Percentiles rank a stretch among this genome's conserved stretches.
Conservation (phyloP, 768 basidiomycete genomes). For the Omphalotus guepiniiformis region DNA sequence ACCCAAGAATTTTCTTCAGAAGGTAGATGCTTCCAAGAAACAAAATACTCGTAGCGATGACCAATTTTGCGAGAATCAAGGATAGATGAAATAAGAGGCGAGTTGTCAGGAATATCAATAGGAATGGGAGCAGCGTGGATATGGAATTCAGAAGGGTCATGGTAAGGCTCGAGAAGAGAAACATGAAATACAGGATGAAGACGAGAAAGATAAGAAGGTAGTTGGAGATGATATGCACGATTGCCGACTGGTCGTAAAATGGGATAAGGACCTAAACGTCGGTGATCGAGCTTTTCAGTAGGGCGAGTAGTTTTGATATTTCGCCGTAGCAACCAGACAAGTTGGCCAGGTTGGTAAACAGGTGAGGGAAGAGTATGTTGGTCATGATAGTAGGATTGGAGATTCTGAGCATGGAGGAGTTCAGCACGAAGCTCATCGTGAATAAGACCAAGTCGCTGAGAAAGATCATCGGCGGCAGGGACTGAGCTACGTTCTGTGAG, state of each 20-base stretch:
- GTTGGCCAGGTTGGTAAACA: slow-evolving; percentile 9
- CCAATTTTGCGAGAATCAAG: slow-evolving; percentile 7
- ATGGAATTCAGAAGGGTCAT: slow-evolving; percentile 1
- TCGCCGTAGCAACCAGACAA: slow-evolving; percentile 15
- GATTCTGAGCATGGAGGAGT: slow-evolving; percentile 10
- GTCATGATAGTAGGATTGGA: slow-evolving; percentile 8
- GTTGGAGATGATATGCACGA: slow-evolving; percentile 14
- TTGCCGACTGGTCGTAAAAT: slow-evolving; percentile 8
- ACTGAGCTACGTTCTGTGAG: slow-evolving; percentile 24
- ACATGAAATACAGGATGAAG: slow-evolving; percentile 27
- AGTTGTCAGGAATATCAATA: slow-evolving; percentile 1
- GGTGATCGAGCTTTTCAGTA: slow-evolving; percentile 20
- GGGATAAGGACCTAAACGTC: slow-evolving; percentile 14
- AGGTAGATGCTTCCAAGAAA: slow-evolving; percentile 5
- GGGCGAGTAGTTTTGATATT: slow-evolving; percentile 24
- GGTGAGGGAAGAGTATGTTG: slow-evolving; percentile 6
- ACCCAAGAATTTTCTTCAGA: slow-evolving; percentile 13
- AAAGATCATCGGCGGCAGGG: slow-evolving; percentile 19
- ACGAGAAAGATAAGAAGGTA: slow-evolving; percentile 16
- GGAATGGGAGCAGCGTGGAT: slow-evolving; percentile 1
- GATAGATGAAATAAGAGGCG: slow-evolving; percentile 1
- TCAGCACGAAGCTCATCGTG: slow-evolving; percentile 15
- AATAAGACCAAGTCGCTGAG: slow-evolving; percentile 9
- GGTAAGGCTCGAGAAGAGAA: slow-evolving; percentile 14
- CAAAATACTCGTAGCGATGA: slow-evolving; percentile 8